phyloP scores from a whole-genome alignment of 164 flowering plant species.

The Cinnamomum micranthum region DNA sequence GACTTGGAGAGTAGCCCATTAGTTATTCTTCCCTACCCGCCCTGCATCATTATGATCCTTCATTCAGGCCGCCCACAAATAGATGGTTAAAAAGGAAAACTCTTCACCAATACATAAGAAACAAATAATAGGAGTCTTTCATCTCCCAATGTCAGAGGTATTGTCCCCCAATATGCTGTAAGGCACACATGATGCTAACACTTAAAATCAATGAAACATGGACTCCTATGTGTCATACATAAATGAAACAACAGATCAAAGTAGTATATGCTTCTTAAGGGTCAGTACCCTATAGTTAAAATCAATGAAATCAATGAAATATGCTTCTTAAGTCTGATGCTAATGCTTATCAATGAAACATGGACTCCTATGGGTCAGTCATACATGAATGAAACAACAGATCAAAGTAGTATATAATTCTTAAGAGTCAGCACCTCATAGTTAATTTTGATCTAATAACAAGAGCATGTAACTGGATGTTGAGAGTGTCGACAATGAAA shows the following conservation, averaged over 20 bases:
- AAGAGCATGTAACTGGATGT: neutral
- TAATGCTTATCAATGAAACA: neutral
- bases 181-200: neutral
- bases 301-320: no score
- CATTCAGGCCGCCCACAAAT: no score
- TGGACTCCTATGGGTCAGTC: neutral
- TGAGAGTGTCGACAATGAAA: neutral
- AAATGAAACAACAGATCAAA: neutral
- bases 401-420: neutral
- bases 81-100: no score
- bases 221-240: neutral
- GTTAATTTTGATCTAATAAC: neutral
- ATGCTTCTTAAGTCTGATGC: neutral
- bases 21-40: no score
- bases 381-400: neutral
- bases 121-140: no score
- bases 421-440: no score
- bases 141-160: no score
- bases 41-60: no score
- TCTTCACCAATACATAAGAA: no score
- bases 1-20: no score
- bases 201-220: neutral
- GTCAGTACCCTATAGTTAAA: no score
- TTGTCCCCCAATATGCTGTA: no score
- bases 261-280: neutral